Evolutionary conservation across 768 basidiomycete species (phyloP).

Genomic region (Mrakia blollopis): DNA sequence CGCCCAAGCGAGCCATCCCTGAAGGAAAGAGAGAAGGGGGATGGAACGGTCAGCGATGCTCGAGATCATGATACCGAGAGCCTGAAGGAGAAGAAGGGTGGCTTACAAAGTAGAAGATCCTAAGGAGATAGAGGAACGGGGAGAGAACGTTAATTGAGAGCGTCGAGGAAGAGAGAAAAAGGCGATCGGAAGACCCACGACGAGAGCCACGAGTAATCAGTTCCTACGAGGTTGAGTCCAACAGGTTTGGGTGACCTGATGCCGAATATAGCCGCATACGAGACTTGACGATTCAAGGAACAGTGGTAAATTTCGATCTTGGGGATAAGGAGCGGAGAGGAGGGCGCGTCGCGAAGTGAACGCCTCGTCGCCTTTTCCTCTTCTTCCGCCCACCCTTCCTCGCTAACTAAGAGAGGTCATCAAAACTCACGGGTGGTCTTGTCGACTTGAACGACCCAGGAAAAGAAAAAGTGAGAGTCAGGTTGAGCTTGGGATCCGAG

Average conservation of each 20-base stretch:
- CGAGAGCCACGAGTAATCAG: conserved; percentile 44
- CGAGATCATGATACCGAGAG: background rate
- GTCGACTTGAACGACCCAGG: too few species aligned
- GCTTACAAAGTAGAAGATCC: conserved; percentile 49
- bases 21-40: background rate
- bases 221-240: conserved; percentile 43
- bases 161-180: background rate
- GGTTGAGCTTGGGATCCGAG: too few species aligned
- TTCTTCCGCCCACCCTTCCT: too few species aligned
- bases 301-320: too few species aligned
- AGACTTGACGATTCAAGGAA: background rate
- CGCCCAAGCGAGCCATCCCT: conserved; percentile 40
- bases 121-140: background rate
- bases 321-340: background rate
- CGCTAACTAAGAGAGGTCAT: too few species aligned
- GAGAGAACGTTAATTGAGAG: background rate
- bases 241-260: conserved; percentile 36
- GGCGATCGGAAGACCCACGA: background rate
- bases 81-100: conserved; percentile 33
- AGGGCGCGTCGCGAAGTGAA: background rate
- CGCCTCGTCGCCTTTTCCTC: too few species aligned
- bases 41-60: background rate
- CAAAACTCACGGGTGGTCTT: too few species aligned
- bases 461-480: too few species aligned
- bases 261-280: conserved; percentile 38